Evolutionary conservation across 2,329 filamentous ascomycete species (phyloP), one percentile per base, ranked within the genome.

Genomic region (Huntiella savannae): DNA sequence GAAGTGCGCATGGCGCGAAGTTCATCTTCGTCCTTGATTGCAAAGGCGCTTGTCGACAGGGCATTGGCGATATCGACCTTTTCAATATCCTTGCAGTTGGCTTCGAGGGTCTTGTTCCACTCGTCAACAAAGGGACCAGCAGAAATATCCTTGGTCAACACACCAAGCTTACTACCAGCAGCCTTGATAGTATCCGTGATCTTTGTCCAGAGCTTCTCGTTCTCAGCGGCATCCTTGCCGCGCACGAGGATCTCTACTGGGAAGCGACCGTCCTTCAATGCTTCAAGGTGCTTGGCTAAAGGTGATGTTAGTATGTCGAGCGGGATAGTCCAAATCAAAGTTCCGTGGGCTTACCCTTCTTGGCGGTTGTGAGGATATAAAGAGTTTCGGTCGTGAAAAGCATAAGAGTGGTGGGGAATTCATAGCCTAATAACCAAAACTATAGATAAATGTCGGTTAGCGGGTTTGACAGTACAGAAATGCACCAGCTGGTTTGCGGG

Each of bases 401-500:
- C 69, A 98, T 85, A 52, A 98, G 69, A 0, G 91, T 98, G 35
- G 88, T 87, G 33, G 91, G 91, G 58, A 98, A 98, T 62, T 98
- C 91, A 69, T 98, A 98, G 56, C 91, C 91, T 52, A 98, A 75
- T 47, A 98, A 72, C 92, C 92, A 98, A 64, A 96, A 93, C 87
- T 95, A 61, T 50, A n/a, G 11, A 39, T 39, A 5, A 10, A 11
- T 45, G 13, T 4, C 28, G 8, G 33, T 10, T 40, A 19, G n/a
- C 12, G 38, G 22, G 11, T 19, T 40, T 11, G 7, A 17, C 16
- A n/a, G 11, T 19, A 22, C 16, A 11, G 38, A 12, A 28, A 17
- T 22, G 12, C 12, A 11, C 15, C 10, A 15, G 13, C 22, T 10
- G 8, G 4, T 33, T 15, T 37, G 32, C 6, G 12, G 41, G 3